Percentiles rank a stretch among this genome's conserved stretches.
phyloP scores from a whole-genome alignment of 1,284 basidiomycete species.

The Termitomyces sp. region DNA sequence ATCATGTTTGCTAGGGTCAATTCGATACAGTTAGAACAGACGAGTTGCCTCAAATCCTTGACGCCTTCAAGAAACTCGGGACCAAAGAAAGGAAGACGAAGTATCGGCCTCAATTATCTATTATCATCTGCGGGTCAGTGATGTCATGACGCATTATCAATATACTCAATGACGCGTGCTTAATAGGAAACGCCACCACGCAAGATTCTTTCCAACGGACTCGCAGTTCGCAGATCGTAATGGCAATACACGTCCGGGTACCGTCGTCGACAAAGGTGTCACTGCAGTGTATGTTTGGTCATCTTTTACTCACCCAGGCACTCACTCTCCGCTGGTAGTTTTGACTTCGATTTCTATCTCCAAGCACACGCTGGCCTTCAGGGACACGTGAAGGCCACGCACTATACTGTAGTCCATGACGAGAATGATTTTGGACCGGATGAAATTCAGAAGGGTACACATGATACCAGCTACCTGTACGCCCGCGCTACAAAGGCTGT shows the following conservation, averaged over 20 bases:
- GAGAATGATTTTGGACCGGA: conserved; percentile 62
- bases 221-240: conserved; percentile 46
- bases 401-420: conserved; percentile 72
- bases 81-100: conserved; percentile 34
- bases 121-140: conserved; percentile 62
- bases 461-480: conserved; percentile 63
- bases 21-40: conserved; percentile 52
- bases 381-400: conserved; percentile 62
- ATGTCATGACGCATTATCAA: not conserved
- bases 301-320: not conserved
- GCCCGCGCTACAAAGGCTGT: conserved; percentile 75
- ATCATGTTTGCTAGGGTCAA: conserved; percentile 47
- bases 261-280: conserved; percentile 69
- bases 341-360: conserved; percentile 74
- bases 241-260: conserved; percentile 71
- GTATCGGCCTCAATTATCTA: conserved; percentile 62
- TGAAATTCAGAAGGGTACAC: conserved; percentile 62
- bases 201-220: conserved; percentile 56
- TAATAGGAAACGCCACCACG: conserved; percentile 65
- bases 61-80: conserved; percentile 52
- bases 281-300: conserved; percentile 50
- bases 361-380: conserved; percentile 71
- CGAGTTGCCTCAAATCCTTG: conserved; percentile 53
- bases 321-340: conserved; percentile 31
- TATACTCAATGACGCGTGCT: not conserved